Evolutionary conservation across 106 monocot genomes (phyloP), one percentile per base, ranked within the genome.

Genomic region (Platanthera guangdongensis): DNA sequence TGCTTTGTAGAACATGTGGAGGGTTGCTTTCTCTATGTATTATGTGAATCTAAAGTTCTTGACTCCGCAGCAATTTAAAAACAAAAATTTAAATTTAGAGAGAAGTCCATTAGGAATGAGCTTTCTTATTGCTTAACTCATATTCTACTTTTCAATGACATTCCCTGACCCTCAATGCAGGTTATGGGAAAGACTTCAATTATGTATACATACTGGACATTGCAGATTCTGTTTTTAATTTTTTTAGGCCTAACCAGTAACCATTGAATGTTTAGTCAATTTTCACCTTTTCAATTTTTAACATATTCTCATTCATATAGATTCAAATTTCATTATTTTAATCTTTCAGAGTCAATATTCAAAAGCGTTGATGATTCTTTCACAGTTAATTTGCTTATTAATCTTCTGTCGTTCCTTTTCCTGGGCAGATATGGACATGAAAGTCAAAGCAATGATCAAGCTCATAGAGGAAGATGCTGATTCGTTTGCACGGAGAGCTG

Each of bases 381-480:
- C 5, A 4, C 9, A 67, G 12, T 47, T 47, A 46, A 71, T 48
- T 13, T 16, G 2, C 47, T 48, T 22, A 65, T 30, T 32, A 32
- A 65, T 32, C 32, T 2, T 67, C 32, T 39, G 67, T 67, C 1
- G 12, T 22, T 0, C 12, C 51, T 72, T 72, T 70, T 16, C 47
- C 8, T 76, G 9, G 15, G 64, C 82, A 92, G 92, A 89, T 52
- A 92, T 92, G 86, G 92, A 92, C 63, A 63, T 47, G 45, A 92
- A 89, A 57, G 80, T 92, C 55, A 88, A 89, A 47, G 57, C 85
- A 71, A 92, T 92, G 92, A 92, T 92, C 82, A 92, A 83, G 75
- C 84, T 92, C 21, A 81, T 92, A 45, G 92, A 89, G 81, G 84
- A 88, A 81, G 92, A 92, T 80, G 92, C 92, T 32, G 92, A 92